Conservation (phyloP, 1,284 basidiomycete species). For the Fistulinella staudtii region DNA sequence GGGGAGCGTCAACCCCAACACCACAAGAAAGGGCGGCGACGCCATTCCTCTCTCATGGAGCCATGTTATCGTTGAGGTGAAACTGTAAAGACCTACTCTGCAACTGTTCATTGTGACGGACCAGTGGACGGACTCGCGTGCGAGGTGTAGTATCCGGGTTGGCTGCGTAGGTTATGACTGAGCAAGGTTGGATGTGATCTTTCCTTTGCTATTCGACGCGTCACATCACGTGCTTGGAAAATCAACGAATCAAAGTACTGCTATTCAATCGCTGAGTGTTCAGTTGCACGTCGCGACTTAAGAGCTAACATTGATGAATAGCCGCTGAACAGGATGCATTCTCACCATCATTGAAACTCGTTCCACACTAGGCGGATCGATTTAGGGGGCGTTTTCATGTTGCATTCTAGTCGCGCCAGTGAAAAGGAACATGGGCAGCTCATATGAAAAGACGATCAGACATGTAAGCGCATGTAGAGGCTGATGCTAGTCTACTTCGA, state of each 20-base stretch:
- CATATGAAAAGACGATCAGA: constrained; percentile 8
- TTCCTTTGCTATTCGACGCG: constrained; percentile 11
- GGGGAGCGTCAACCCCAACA: constrained; percentile 25
- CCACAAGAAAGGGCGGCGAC: constrained; percentile 27
- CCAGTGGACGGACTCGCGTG: constrained; percentile 2
- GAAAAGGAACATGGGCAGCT: neutral
- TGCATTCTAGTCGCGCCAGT: constrained; percentile 4
- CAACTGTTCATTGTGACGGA: constrained; percentile 17
- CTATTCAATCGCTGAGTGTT: no score
- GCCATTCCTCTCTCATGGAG: constrained; percentile 21
- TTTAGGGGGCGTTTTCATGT: neutral
- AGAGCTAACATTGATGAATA: no score
- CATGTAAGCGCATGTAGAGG: constrained; percentile 18
- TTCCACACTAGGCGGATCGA: no score
- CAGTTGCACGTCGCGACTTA: no score
- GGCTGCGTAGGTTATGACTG: no score
- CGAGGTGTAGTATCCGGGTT: no score
- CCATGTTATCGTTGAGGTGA: constrained; percentile 19
- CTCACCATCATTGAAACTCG: no score
- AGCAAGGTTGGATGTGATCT: neutral
- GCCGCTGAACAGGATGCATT: no score
- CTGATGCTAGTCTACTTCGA: constrained; percentile 26
- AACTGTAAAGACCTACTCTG: constrained; percentile 28
- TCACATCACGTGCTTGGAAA: constrained; percentile 25
- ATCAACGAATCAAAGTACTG: no score